Percentiles rank a stretch among this genome's conserved stretches.
These are phyloP conservation scores for Seiridium cupressi DNA, from an alignment of 2,329 filamentous ascomycete genomes.

Conservation along the genomic window DNA sequence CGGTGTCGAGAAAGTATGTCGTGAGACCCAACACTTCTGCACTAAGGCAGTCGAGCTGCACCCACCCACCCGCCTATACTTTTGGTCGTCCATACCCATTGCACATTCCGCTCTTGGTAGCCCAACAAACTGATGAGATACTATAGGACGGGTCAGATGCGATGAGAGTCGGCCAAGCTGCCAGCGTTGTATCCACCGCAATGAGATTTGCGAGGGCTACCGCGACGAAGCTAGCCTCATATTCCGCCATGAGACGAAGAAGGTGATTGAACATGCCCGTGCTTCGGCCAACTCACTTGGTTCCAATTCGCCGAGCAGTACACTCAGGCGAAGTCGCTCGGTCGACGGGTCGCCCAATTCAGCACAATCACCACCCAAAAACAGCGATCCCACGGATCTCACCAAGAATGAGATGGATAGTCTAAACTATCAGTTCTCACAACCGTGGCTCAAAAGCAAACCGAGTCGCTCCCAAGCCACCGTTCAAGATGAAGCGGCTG, in stretches of 20 bases:
- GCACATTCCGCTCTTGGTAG: background rate
- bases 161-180: slow-evolving; percentile 33
- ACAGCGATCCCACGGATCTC: background rate
- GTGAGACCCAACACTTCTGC: background rate
- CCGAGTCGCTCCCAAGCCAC: slow-evolving; percentile 5
- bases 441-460: slow-evolving; percentile 22
- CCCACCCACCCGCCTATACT: background rate
- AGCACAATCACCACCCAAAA: background rate
- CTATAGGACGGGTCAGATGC: slow-evolving; percentile 20
- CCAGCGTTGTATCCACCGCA: slow-evolving; percentile 33
- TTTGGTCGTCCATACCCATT: background rate
- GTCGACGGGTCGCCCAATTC: slow-evolving; percentile 15
- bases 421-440: background rate
- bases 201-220: slow-evolving; percentile 36
- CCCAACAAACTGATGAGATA: background rate
- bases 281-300: background rate
- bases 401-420: background rate
- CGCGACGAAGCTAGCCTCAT: slow-evolving; percentile 34
- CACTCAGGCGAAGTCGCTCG: slow-evolving; percentile 28
- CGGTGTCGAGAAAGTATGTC: slow-evolving; percentile 3
- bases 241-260: slow-evolving; percentile 34
- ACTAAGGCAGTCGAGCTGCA: background rate
- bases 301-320: slow-evolving; percentile 31
- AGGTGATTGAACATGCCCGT: slow-evolving; percentile 20
- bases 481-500: slow-evolving; percentile 28